Conservation (phyloP, 2,329 filamentous ascomycete species). For the Phaeosphaeria sp. region DNA sequence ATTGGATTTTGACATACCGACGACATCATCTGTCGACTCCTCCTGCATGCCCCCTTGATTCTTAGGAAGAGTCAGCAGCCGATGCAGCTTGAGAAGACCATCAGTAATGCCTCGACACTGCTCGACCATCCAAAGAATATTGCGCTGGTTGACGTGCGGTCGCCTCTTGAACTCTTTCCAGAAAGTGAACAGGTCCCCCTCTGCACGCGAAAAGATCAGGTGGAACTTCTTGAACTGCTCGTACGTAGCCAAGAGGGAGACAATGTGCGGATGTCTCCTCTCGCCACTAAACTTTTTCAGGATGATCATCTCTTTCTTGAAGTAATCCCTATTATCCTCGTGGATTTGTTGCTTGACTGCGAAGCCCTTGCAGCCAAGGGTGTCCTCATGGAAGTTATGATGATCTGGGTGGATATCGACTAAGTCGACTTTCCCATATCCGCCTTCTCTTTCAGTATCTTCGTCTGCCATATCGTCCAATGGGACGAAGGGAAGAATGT, state of each 20-base stretch:
- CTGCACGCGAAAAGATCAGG: constrained; percentile 24
- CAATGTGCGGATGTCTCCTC: constrained; percentile 16
- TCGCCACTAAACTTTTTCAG: constrained; percentile 21
- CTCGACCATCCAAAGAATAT: constrained; percentile 17
- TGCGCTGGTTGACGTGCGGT: background rate
- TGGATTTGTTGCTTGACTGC: constrained; percentile 21
- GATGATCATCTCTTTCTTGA: constrained; percentile 12
- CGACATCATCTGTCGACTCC: background rate
- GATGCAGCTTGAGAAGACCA: constrained; percentile 19
- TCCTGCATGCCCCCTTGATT: background rate
- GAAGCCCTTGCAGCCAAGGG: constrained; percentile 7
- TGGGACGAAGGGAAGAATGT: constrained; percentile 20
- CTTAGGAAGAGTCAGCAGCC: constrained; percentile 3
- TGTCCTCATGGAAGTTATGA: constrained; percentile 15
- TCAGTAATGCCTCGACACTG: constrained; percentile 22
- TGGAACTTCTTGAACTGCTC: constrained; percentile 22
- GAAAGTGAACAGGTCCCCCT: constrained; percentile 19
- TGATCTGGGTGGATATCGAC: constrained; percentile 21
- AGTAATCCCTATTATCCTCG: constrained; percentile 5
- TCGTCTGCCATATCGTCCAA: background rate
- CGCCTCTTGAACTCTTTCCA: constrained; percentile 7
- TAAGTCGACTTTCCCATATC: constrained; percentile 19
- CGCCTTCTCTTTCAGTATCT: constrained; percentile 4
- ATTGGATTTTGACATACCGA: background rate
- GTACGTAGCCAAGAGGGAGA: constrained; percentile 23